These are phyloP conservation scores for Pythium pyrilobum DNA, from an alignment of 352 stramenopile species.

Conservation along the genomic window DNA sequence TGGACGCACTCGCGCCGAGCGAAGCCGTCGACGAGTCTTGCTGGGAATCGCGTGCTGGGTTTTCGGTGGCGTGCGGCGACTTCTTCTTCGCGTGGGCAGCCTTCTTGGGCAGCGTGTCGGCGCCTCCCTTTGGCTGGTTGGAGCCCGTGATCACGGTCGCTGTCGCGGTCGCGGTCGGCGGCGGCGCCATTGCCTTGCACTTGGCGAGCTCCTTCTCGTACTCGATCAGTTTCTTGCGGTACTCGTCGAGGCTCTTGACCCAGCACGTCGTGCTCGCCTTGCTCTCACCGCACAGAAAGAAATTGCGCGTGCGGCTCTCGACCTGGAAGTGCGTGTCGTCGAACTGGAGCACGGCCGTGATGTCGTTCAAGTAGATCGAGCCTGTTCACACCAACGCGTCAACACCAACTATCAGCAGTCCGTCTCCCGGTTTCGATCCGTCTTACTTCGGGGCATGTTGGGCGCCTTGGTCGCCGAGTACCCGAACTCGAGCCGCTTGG, in stretches of 20 bases:
- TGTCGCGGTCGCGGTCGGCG: not conserved
- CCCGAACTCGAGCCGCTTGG: conserved; percentile 65
- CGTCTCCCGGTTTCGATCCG: too few species aligned
- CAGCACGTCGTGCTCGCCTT: conserved; percentile 76
- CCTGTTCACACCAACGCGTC: too few species aligned
- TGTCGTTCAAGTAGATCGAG: conserved; percentile 82
- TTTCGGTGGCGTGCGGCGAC: not conserved
- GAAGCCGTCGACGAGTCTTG: conserved; percentile 14
- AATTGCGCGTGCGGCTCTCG: conserved; percentile 77
- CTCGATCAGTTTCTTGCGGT: conserved; percentile 59
- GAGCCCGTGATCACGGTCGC: not conserved
- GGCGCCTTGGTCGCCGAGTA: conserved; percentile 52
- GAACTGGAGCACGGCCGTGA: conserved; percentile 82
- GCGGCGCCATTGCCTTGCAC: not conserved
- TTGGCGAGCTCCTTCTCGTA: conserved; percentile 64
- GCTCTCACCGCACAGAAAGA: conserved; percentile 82
- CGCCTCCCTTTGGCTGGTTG: conserved; percentile 3
- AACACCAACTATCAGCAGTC: too few species aligned
- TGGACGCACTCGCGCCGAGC: conserved; percentile 6
- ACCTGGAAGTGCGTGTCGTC: conserved; percentile 85
- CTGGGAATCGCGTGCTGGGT: conserved; percentile 15
- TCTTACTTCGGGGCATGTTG: conserved; percentile 44
- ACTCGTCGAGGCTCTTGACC: conserved; percentile 78
- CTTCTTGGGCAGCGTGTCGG: conserved; percentile 1
- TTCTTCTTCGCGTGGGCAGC: conserved; percentile 23